phyloP scores from a whole-genome alignment of 805 yeast genomes.

The Hanseniaspora guilliermondii region DNA sequence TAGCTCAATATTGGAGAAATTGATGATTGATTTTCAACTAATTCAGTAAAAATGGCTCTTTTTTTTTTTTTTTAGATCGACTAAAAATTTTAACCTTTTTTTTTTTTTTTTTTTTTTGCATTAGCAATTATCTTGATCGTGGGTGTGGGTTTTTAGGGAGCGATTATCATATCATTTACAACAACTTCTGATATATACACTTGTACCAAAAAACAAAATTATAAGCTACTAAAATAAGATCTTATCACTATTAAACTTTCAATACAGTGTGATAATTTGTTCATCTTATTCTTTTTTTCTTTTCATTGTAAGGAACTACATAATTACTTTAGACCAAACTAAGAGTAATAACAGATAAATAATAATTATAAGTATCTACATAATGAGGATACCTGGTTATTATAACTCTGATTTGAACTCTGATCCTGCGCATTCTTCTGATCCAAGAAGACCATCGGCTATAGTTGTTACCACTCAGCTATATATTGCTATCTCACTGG shows the following conservation, averaged over 20 bases:
- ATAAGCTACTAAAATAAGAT: too few species aligned
- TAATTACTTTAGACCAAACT: too few species aligned
- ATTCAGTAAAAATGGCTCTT: too few species aligned
- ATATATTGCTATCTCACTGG: slow-evolving; percentile 54
- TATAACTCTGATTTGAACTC: not conserved
- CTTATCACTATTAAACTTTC: too few species aligned
- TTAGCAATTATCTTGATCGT: too few species aligned
- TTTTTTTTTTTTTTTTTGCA: not conserved
- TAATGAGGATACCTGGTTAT: not conserved
- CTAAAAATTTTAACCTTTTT: not conserved
- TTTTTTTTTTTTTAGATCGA: not conserved
- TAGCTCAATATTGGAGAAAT: slow-evolving; percentile 97
- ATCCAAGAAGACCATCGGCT: slow-evolving; percentile 29
- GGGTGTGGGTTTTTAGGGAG: too few species aligned
- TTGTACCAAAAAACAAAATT: too few species aligned
- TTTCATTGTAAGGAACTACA: too few species aligned
- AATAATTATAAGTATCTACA: not conserved
- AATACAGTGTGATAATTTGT: too few species aligned
- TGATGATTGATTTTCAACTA: slow-evolving; percentile 22
- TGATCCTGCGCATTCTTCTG: slow-evolving; percentile 16
- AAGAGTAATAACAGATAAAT: not conserved
- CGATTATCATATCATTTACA: too few species aligned
- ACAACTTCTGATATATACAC: too few species aligned
- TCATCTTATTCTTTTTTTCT: too few species aligned
- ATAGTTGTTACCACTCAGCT: slow-evolving; percentile 70